Base-by-base conservation (phyloP, 768 basidiomycete genomes). In the Cystobasidiopsis lactophilus region DNA sequence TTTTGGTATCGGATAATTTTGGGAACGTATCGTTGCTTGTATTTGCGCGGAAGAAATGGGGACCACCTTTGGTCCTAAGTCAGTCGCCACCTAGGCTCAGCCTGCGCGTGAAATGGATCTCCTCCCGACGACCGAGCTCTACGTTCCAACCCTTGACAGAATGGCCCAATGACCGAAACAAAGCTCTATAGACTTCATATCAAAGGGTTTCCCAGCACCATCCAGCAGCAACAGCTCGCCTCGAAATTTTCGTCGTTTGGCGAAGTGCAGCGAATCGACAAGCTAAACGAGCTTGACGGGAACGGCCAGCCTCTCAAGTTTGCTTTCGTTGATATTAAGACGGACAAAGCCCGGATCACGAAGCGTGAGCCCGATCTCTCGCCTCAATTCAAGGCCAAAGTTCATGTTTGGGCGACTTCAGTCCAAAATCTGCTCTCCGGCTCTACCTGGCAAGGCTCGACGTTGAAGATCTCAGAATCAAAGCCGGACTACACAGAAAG, bases 361-460 rank as follows among this genome's bases (percentile, higher is more conserved):
- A 75, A 72, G 70, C 85, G 83, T 83, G 59, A 53, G 75, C 66
- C 41, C n/a, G n/a, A n/a, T n/a, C n/a, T n/a, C n/a, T n/a, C n/a
- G n/a, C n/a, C n/a, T n/a, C n/a, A n/a, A n/a, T n/a, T n/a, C n/a
- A n/a, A n/a, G n/a, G n/a, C n/a, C n/a, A n/a, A n/a, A n/a, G n/a
- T n/a, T n/a, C n/a, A n/a, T n/a, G n/a, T n/a, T n/a, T n/a, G n/a
- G n/a, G n/a, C n/a, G n/a, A n/a, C n/a, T n/a, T n/a, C n/a, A n/a
- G n/a, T n/a, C n/a, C n/a, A n/a, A 84, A 76, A n/a, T 62, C 64
- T 76, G 2, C 71, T 86, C 26, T 84, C 79, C 55, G 84, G 85
- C 31, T 76, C 80, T 5, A 81, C 75, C 0, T 88, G 82, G 81
- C 85, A 84, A 67, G 85, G 85, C n/a, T 69, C 82, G 21, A 85